Evolutionary conservation across 225 moss, liverwort and hornwort genomes (phyloP), one percentile per base, ranked within the genome.

Genomic region (Climacium dendroides): DNA sequence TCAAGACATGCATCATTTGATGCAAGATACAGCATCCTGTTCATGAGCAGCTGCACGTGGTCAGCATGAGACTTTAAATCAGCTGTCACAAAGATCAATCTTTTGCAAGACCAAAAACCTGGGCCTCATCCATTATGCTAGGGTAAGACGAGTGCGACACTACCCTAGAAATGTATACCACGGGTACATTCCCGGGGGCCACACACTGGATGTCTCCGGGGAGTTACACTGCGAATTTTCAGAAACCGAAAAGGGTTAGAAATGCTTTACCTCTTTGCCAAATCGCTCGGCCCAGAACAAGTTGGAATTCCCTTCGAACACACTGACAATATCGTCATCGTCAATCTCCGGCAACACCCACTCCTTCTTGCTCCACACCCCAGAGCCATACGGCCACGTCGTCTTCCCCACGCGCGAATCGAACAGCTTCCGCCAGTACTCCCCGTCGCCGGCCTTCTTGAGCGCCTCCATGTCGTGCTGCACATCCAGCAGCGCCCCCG

Each of bases 301-400:
- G 61, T 94, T 94, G 48, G 92, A 92, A 72, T 94, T 94, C 7
- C 94, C 94, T 79, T 94, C 94, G 32, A 94, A 94, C 54, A 94
- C 92, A 78, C 94, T 94, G 7, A 94, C 91, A 39, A 94, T 94
- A 66, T 94, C 94, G 50, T 94, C 92, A 47, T 94, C 92, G 52
- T 92, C 94, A 81, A 94, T 94, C 87, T 92, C 94, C 26, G 94
- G 94, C 90, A 94, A 83, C 89, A 94, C 94, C 94, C 94, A 94
- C 81, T 94, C 94, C 91, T 94, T 94, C 92, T 94, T 94, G 85
- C 94, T 94, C 94, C 94, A 94, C 11, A 94, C 94, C 7, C 94
- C 94, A 3, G 94, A 94, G 43, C 94, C 94, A 66, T 94, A 94
- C 24, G 94, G 94, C 94, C 94, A 94, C 8, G 91, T 94, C 32